Evolutionary conservation across 805 yeast genomes (phyloP), one percentile per base, ranked within the genome.

Genomic region (Jamesozyma rosinii): DNA sequence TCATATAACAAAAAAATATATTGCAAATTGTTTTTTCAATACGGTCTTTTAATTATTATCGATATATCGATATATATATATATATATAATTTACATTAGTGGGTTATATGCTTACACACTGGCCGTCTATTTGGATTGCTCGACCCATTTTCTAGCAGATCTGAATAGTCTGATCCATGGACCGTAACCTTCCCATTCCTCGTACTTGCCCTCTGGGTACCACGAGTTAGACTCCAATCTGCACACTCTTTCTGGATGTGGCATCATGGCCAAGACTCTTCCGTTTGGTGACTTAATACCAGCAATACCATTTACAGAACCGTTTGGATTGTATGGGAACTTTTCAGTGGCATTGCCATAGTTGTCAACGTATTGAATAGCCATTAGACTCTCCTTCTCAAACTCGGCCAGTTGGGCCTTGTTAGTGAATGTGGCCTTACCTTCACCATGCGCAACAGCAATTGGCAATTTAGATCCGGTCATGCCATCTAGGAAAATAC

Each of bases 361-460:
- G 71, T 92, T 90, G 65, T 92, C 97, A 44, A 89, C 86, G 59
- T 77, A 92, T 62, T 86, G 78, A 42, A 88, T 75, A 38, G 82
- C 83, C 36, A 77, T 74, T 49, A 83, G 71, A 15, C 76, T 77
- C 42, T 67, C 63, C 18, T 66, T 54, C 46, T 70, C 68, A 59
- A 88, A 81, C 9, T 61, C 57, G 29, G 68, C 65, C 48, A 75
- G 63, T 45, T 72, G 68, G 21, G 65, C 70, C 9, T 65, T 69
- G 26, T 64, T 48, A 36, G 67, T 67, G 63, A 90, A 92, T 35
- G 72, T 66, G 13, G 97, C 97, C 55, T 86, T 77, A 57, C 98
- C 98, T 70, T 92, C 98, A 54, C 98, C 98, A 61, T 92, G 98
- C 3, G 98, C 98, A 52, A 92, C 97, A 18, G 94, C 96, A 66